Evolutionary conservation across 805 yeast genomes (phyloP), one percentile per base, ranked within the genome.

Genomic region (Wickerhamomyces queroliae): DNA sequence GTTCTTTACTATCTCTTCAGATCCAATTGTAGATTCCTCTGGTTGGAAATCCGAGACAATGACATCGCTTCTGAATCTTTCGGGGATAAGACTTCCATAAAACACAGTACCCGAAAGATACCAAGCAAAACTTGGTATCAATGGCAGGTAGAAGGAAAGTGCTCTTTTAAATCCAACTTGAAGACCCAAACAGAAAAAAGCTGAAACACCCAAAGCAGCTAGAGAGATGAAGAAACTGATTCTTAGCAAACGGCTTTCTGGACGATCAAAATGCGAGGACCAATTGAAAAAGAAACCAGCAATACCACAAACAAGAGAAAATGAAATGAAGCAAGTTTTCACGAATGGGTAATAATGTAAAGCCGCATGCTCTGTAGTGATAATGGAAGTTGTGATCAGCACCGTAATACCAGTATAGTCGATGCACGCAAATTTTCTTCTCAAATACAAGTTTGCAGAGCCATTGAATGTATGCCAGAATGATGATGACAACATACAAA

Each of bases 361-460:
- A 2, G 90, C 72, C 16, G 86, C 76, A 59, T 86, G 89, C 61
- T 91, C 96, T 0, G 91, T 82, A 4, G 95, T 78, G 33, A 93
- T 66, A 34, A 93, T 83, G 3, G 96, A 85, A 13, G 95, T 91
- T 0, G 96, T 83, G 50, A 91, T 90, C 47, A 93, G 66, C 12
- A 89, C 73, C 0, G 97, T 88, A 49, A 91, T 91, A 2, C 99
- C 99, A 7, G 95, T 83, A 61, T 91, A 91, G 64, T 91, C 99
- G 32, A 90, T 78, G 60, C 99, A 93, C 0, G 96, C 96, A 63
- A 85, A 87, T 38, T 78, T 74, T 47, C 80, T 71, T 57, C 96
- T 74, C 46, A 78, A 58, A 17, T 66, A 53, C 33, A 83, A 60
- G 37, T 72, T 72, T 15, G 91, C 77, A 47, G 88, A 84, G 45